Percentiles rank a stretch among this genome's conserved stretches.
Conservation (phyloP, 495 filamentous ascomycete species). For the Oleoguttula mirabilis region DNA sequence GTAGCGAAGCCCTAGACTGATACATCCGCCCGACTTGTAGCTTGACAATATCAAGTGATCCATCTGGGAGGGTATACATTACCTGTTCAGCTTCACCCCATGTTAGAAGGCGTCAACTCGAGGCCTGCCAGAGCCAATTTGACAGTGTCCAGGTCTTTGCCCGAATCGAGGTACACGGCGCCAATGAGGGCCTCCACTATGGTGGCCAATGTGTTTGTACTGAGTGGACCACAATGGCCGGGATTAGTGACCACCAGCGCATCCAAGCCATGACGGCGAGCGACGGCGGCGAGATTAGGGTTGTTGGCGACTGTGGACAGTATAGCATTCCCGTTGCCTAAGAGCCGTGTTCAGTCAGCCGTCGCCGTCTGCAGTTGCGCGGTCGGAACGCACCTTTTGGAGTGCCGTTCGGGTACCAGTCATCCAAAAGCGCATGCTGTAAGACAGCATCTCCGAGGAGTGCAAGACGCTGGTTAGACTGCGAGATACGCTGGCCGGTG, state of each 20-base stretch:
- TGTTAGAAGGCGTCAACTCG: background rate
- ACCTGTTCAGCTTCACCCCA: background rate
- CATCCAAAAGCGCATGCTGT: background rate
- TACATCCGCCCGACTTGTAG: background rate
- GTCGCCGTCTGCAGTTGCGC: background rate
- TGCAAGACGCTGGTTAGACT: background rate
- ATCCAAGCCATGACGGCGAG: too few relatives aligned
- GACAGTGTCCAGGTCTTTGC: background rate
- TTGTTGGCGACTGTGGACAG: background rate
- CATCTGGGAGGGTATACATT: background rate
- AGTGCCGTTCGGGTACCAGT: background rate
- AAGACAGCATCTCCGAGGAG: background rate
- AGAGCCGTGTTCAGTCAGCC: background rate
- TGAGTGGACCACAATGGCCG: background rate
- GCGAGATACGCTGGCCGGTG: background rate
- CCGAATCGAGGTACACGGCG: background rate
- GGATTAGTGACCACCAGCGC: too few relatives aligned
- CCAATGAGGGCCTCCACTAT: background rate
- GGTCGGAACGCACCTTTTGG: background rate
- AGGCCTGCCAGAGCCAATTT: background rate
- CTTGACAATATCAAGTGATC: background rate
- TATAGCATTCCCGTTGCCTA: background rate
- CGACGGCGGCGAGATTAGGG: background rate
- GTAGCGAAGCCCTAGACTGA: background rate
- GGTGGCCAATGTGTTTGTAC: background rate